phyloP scores from a whole-genome alignment of 2,329 filamentous ascomycete genomes.

The Penicillium olsonii region DNA sequence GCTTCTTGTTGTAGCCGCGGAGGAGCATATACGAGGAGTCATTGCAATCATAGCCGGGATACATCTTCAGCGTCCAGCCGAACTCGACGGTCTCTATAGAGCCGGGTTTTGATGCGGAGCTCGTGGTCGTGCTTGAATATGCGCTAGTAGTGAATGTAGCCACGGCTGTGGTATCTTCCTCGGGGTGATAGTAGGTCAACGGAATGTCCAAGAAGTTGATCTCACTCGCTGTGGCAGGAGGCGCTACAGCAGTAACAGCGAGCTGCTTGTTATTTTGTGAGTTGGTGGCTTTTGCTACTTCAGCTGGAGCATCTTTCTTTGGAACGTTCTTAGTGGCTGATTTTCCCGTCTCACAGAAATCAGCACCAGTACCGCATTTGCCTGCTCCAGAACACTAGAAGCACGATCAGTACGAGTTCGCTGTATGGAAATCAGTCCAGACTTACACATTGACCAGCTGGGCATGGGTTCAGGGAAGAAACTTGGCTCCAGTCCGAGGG shows the following conservation, averaged over 20 bases:
- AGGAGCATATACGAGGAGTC: background rate
- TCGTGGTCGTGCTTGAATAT: background rate
- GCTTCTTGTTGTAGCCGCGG: constrained; percentile 3
- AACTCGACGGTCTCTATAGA: background rate
- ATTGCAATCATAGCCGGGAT: background rate
- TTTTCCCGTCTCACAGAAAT: background rate
- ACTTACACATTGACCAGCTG: constrained; percentile 7
- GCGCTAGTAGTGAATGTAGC: background rate
- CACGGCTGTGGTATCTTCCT: background rate
- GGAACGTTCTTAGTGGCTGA: no score
- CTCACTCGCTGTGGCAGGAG: background rate
- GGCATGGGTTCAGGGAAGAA: constrained; percentile 5
- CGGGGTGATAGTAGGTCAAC: background rate
- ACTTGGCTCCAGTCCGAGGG: background rate
- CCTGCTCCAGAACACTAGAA: constrained; percentile 1
- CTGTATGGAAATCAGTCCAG: background rate
- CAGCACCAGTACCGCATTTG: constrained; percentile 7
- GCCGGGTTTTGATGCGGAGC: background rate
- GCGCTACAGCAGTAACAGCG: background rate
- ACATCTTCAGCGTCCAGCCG: constrained; percentile 5
- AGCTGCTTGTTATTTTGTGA: background rate
- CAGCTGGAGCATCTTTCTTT: no score
- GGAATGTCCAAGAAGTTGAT: background rate
- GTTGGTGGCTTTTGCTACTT: background rate
- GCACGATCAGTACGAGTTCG: background rate